These are phyloP conservation scores for Taiozyma sp. DNA, from an alignment of 1,139 yeast genomes.

Conservation along the genomic window DNA sequence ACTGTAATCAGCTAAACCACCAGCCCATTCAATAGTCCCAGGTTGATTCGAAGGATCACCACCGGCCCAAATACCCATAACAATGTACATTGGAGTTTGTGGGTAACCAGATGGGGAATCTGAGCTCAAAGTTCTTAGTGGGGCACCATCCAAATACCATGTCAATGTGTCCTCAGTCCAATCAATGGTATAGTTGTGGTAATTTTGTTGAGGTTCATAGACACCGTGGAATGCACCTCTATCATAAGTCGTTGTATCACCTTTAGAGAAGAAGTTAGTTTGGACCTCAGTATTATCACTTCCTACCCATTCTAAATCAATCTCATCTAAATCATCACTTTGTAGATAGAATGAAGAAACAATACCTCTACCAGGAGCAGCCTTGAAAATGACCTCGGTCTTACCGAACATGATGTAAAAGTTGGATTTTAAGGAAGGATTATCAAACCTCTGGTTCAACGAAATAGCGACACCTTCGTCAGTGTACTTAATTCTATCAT, in stretches of 20 bases:
- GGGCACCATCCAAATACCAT: conserved; percentile 60
- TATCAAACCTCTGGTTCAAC: conserved; percentile 58
- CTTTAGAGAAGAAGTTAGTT: conserved; percentile 79
- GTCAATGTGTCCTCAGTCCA: conserved; percentile 63
- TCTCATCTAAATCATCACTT: conserved; percentile 83
- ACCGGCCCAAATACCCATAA: conserved; percentile 78
- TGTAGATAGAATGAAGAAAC: conserved; percentile 79
- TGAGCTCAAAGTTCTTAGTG: conserved; percentile 53
- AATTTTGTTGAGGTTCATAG: conserved; percentile 48
- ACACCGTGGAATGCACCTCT: conserved; percentile 72
- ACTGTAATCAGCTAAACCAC: conserved; percentile 66
- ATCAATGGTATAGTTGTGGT: conserved; percentile 75
- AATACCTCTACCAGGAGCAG: conserved; percentile 73
- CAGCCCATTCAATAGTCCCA: conserved; percentile 86
- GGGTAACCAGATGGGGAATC: conserved; percentile 63
- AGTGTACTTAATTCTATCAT: conserved; percentile 34
- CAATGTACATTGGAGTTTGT: conserved; percentile 71
- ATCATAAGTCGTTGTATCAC: conserved; percentile 69
- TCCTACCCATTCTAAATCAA: conserved; percentile 84
- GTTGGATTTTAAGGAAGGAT: conserved; percentile 70
- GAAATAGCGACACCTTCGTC: conserved; percentile 56
- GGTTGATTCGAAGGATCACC: conserved; percentile 62
- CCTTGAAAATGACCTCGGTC: conserved; percentile 65
- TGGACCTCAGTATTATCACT: conserved; percentile 70
- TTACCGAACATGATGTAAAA: conserved; percentile 87